Conservation (phyloP, 1,139 yeast species). For the Saccharomyces hybrid region DNA sequence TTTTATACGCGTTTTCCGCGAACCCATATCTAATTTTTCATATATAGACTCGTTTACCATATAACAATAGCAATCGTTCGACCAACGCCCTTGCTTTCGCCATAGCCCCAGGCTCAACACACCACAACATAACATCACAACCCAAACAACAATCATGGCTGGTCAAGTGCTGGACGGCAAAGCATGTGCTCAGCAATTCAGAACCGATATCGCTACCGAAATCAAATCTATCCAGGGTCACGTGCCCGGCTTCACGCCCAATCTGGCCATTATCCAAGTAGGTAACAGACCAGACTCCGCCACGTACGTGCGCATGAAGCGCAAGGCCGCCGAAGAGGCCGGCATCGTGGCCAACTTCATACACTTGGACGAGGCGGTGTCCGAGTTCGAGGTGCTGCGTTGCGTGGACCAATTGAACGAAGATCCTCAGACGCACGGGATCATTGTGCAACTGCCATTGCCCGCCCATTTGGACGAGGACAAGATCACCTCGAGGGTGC, state of each 20-base stretch:
- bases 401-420: slow-evolving; percentile 58
- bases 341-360: slow-evolving; percentile 64
- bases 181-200: slow-evolving; percentile 52
- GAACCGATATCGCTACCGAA: slow-evolving; percentile 42
- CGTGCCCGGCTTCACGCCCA: slow-evolving; percentile 62
- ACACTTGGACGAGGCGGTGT: slow-evolving; percentile 47
- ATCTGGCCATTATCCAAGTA: slow-evolving; percentile 75
- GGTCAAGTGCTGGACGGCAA: slow-evolving; percentile 54
- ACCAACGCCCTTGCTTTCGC: neutral
- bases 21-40: neutral
- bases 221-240: slow-evolving; percentile 47
- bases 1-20: neutral
- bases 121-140: neutral
- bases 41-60: neutral
- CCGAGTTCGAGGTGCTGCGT: slow-evolving; percentile 53
- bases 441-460: slow-evolving; percentile 84
- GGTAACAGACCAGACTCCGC: slow-evolving; percentile 86
- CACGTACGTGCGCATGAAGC: slow-evolving; percentile 91
- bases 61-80: neutral
- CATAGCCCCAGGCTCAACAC: neutral
- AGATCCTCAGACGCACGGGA: slow-evolving; percentile 69
- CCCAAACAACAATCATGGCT: slow-evolving; percentile 9
- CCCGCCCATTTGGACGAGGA: slow-evolving; percentile 79
- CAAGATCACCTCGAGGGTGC: slow-evolving; percentile 67
- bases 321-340: slow-evolving; percentile 85